Conservation (phyloP, 371 early-diverging fungal genomes). For the Capniomyces stellatus region DNA sequence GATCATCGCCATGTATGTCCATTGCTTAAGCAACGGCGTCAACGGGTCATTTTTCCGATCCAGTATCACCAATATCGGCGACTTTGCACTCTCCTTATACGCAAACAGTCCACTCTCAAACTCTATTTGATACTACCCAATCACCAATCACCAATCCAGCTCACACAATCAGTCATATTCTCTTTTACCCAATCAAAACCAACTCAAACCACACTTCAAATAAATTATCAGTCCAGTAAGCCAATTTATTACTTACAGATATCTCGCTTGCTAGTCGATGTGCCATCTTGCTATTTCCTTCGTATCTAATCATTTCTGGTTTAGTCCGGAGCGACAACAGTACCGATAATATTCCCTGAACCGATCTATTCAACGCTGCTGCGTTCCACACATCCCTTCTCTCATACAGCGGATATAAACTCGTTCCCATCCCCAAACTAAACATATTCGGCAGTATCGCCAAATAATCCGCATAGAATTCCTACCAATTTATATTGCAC, state of each 20-base stretch:
- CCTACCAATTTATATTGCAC: conserved; percentile 25
- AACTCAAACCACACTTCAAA: no score
- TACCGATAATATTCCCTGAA: conserved; percentile 58
- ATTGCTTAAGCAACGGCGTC: conserved; percentile 90
- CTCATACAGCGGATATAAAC: conserved; percentile 43
- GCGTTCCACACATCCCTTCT: conserved; percentile 58
- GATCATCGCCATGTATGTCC: conserved; percentile 99
- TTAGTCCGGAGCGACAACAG: conserved; percentile 74
- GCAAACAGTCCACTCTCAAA: conserved; percentile 70
- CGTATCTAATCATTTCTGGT: conserved; percentile 74
- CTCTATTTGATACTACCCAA: conserved; percentile 58
- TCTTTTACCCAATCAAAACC: no score
- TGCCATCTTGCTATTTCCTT: conserved; percentile 54
- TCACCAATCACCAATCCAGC: no score
- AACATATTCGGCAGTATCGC: conserved; percentile 70
- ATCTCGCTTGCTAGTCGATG: conserved; percentile 57
- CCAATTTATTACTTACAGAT: no score
- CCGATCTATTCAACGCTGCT: conserved; percentile 46
- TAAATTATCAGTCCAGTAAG: no score
- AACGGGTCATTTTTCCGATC: conserved; percentile 94
- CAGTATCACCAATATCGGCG: conserved; percentile 75
- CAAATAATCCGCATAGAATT: conserved; percentile 82
- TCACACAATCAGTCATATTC: no score
- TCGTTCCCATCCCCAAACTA: conserved; percentile 47
- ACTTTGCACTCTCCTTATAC: conserved; percentile 56